Conservation (phyloP, 768 basidiomycete genomes). For the Mrakia hoshinonis region DNA sequence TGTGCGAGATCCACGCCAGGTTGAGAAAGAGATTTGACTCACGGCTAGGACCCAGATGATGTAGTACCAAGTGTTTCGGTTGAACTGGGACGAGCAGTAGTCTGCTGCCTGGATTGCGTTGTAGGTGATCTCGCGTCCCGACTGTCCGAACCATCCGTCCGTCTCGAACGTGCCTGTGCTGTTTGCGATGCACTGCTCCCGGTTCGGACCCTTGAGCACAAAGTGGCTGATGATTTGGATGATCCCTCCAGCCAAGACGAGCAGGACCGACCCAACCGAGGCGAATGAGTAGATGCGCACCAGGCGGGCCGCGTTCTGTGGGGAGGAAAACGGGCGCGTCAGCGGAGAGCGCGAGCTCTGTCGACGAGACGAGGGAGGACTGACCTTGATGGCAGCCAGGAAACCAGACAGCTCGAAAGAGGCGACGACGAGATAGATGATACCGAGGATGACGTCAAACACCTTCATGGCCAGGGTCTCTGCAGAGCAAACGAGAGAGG, state of each 20-base stretch:
- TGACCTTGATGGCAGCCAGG: constrained; percentile 1
- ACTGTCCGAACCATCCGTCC: background rate
- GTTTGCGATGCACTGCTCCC: background rate
- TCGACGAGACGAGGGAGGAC: background rate
- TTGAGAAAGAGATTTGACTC: background rate
- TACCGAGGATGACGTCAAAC: constrained; percentile 9
- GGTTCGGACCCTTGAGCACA: background rate
- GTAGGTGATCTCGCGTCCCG: background rate
- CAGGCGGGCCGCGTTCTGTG: background rate
- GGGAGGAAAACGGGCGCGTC: background rate
- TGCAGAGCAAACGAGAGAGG: background rate
- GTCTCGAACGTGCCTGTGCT: background rate
- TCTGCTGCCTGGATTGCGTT: background rate
- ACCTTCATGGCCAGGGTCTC: constrained; percentile 13
- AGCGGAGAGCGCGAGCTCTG: background rate
- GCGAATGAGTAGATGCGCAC: constrained; percentile 9
- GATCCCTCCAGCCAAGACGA: constrained; percentile 1
- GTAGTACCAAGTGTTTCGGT: constrained; percentile 10
- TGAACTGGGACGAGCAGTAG: background rate
- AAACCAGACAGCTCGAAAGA: constrained; percentile 4
- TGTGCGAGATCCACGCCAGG: background rate
- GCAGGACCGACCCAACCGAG: background rate
- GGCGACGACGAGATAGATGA: constrained; percentile 21
- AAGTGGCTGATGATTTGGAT: constrained; percentile 7
- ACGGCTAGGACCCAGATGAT: constrained; percentile 20